Evolutionary conservation across 2,329 filamentous ascomycete genomes (phyloP).

Genomic region (Blastomyces emzantsi): DNA sequence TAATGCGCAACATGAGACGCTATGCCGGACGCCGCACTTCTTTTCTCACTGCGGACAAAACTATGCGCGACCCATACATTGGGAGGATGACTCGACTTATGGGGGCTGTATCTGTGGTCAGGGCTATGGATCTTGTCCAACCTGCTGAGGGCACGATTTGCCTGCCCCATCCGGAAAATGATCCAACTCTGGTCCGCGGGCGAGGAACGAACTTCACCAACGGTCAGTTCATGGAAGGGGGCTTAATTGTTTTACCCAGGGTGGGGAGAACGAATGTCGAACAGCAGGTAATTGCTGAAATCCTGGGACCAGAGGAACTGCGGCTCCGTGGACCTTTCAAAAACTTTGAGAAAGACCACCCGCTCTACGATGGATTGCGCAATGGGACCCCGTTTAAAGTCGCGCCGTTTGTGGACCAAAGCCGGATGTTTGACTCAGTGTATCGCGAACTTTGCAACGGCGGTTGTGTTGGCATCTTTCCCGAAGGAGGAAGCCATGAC

Average conservation of each 20-base stretch:
- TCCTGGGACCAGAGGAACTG: slow-evolving; percentile 62
- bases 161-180: slow-evolving; percentile 65
- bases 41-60: slow-evolving; percentile 78
- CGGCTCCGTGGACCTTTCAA: slow-evolving; percentile 71
- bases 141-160: slow-evolving; percentile 64
- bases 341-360: slow-evolving; percentile 53
- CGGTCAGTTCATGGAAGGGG: slow-evolving; percentile 56
- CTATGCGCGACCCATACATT: slow-evolving; percentile 69
- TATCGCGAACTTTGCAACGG: slow-evolving; percentile 64
- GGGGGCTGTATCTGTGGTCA: slow-evolving; percentile 71
- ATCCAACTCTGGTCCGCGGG: slow-evolving; percentile 64
- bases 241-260: slow-evolving; percentile 67
- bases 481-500: slow-evolving; percentile 81
- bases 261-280: slow-evolving; percentile 61
- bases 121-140: slow-evolving; percentile 71
- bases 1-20: slow-evolving; percentile 69
- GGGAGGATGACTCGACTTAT: slow-evolving; percentile 69
- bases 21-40: slow-evolving; percentile 71
- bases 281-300: slow-evolving; percentile 62
- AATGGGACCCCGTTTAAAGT: slow-evolving; percentile 65
- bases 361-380: slow-evolving; percentile 27
- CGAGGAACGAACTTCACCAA: slow-evolving; percentile 65
- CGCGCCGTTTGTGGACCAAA: slow-evolving; percentile 78
- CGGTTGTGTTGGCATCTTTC: slow-evolving; percentile 84
- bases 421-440: slow-evolving; percentile 73